Evolutionary conservation across 2,329 filamentous ascomycete genomes (phyloP).

Genomic region (Dendrostoma leiphaemia): DNA sequence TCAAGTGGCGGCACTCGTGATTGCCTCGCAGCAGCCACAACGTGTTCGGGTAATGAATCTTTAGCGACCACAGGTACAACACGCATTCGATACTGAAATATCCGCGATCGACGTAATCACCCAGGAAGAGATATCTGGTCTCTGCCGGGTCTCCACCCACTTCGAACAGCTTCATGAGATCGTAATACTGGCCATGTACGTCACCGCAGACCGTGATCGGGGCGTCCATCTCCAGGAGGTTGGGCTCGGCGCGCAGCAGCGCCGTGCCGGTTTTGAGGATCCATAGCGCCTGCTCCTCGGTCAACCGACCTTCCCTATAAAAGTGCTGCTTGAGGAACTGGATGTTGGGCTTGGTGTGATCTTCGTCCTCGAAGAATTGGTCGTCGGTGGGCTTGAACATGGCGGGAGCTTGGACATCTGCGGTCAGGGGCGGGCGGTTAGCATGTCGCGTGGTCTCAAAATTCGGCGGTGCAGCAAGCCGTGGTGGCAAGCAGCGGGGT

Average conservation of each 20-base stretch:
- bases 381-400: slow-evolving; percentile 90
- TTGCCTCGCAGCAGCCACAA: slow-evolving; percentile 97
- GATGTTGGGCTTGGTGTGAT: slow-evolving; percentile 85
- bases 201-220: slow-evolving; percentile 98
- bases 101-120: slow-evolving; percentile 96
- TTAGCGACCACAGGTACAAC: slow-evolving; percentile 94
- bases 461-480: background rate
- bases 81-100: slow-evolving; percentile 99
- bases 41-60: slow-evolving; percentile 98
- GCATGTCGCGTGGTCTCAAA: background rate
- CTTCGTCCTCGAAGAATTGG: slow-evolving; percentile 87
- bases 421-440: background rate
- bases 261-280: slow-evolving; percentile 89
- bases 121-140: slow-evolving; percentile 93
- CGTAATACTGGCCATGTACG: slow-evolving; percentile 98
- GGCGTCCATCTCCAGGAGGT: slow-evolving; percentile 97
- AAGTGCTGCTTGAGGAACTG: slow-evolving; percentile 97
- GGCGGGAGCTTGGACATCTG: slow-evolving; percentile 83
- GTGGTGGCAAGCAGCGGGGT: slow-evolving; percentile 2
- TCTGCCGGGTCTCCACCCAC: slow-evolving; percentile 95
- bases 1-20: slow-evolving; percentile 97
- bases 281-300: slow-evolving; percentile 95
- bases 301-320: slow-evolving; percentile 94
- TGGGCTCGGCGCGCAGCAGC: slow-evolving; percentile 84
- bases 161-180: slow-evolving; percentile 99